Base-by-base conservation (phyloP, 331 rosid species). In the Dryas integrifolia region DNA sequence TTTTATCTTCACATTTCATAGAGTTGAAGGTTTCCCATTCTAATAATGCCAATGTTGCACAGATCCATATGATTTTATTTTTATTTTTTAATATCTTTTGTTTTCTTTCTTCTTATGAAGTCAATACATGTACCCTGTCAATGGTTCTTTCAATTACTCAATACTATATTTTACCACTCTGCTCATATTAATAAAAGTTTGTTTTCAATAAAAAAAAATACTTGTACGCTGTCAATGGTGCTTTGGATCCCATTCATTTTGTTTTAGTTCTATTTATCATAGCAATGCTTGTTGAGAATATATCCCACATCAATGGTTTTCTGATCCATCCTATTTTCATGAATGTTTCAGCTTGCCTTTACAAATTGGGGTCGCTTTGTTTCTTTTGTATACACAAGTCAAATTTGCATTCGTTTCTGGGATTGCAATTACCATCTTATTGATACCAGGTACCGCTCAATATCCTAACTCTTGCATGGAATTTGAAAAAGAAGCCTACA, bases 351-450 rank as follows among this genome's bases (percentile, higher is more conserved):
- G 98, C 87, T 79, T 94, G 86, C 98, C 98, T 78, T 88, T 94
- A 59, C 98, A 94, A 91, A 94, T 94, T 74, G 96, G 92, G 74
- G 80, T 91, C 72, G 98, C 98, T 51, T 80, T 94, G 81, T 94
- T 76, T 79, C 97, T 94, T 81, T 73, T 94, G 79, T 94, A 91
- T 66, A 85, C 84, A 51, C 97, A 94, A 88, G 98, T 94, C 86
- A 89, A 89, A 79, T 91, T 91, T 73, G 97, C 98, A 8, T 94
- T 94, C 84, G 82, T 94, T 72, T 85, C 97, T 75, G 98, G 98
- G 59, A 67, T 89, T 81, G 96, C 94, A 67, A 94, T 94, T 74
- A 85, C 97, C 79, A 82, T 94, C 61, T 79, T 85, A 73, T 67
- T 94, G 83, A 91, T 94, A 88, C 98, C 98, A 85, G 98, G 98